phyloP scores from a whole-genome alignment of 2,329 filamentous ascomycete species.

The Colletotrichum lini region DNA sequence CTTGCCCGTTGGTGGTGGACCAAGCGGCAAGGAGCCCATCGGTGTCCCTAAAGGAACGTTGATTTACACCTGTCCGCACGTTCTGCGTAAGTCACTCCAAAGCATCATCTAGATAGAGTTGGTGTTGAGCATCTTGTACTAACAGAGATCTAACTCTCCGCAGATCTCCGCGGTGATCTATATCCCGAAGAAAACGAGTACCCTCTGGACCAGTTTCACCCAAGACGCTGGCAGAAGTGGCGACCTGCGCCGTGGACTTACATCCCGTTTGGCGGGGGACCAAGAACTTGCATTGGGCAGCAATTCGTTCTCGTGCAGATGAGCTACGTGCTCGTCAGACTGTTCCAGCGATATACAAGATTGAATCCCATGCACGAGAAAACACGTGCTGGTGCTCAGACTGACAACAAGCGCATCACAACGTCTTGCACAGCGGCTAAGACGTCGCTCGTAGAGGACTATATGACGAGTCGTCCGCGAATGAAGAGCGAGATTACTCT shows the following conservation, averaged over 20 bases:
- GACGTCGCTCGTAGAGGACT: neutral
- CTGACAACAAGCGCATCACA: neutral
- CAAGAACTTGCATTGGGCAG: slow-evolving; percentile 59
- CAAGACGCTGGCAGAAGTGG: slow-evolving; percentile 66
- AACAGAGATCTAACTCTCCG: neutral
- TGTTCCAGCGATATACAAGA: slow-evolving; percentile 49
- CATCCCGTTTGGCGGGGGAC: slow-evolving; percentile 67
- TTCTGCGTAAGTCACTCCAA: neutral
- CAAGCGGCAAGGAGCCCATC: slow-evolving; percentile 50
- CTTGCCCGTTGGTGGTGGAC: neutral
- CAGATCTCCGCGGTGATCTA: neutral
- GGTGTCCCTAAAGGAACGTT: slow-evolving; percentile 61
- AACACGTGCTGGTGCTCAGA: neutral
- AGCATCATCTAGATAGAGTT: neutral
- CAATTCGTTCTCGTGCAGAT: slow-evolving; percentile 17
- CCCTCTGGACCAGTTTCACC: slow-evolving; percentile 47
- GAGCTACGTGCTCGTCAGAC: slow-evolving; percentile 15
- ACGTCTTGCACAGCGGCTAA: neutral
- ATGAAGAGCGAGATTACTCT: slow-evolving; percentile 1
- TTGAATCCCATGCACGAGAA: neutral
- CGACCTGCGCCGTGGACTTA: slow-evolving; percentile 66
- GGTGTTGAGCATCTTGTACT: neutral
- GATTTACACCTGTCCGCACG: neutral
- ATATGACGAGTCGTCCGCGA: neutral
- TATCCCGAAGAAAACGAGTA: neutral